Base-by-base conservation (phyloP, 805 yeast species). In the Candida germanica region DNA sequence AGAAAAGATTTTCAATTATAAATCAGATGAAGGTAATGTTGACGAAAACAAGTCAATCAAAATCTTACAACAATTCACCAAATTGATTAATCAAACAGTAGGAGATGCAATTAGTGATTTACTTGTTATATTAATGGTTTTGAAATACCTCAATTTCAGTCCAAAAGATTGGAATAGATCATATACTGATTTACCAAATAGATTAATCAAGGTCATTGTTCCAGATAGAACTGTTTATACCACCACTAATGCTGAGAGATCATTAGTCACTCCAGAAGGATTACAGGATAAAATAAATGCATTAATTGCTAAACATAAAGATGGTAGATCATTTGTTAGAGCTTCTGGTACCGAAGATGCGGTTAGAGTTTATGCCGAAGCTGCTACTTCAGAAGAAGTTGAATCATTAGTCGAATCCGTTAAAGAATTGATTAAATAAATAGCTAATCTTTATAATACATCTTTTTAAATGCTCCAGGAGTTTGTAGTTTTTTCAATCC, bases 301-400 rank as follows among this genome's bases (percentile, higher is more conserved):
- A 3, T 54, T 74, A 19, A 91, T 91, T 13, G 53, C 62, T 7
- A 61, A 75, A 47, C 79, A 69, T 44, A 48, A 63, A 0, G 53
- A 61, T 12, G 97, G 91, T 2, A 75, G 98, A 53, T 81, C 95
- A 2, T 93, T 93, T 60, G 98, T 91, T 3, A 77, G 98, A 49
- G 98, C 98, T 7, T 83, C 95, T 42, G 98, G 98, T 10, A 93
- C 98, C 1, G 98, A 93, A 58, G 94, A 93, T 58, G 98, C 96
- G 0, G 97, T 93, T 1, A 77, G 98, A 49, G 87, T 93, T 5
- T 93, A 93, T 49, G 93, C 96, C 1, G 98, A 93, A 59, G 95
- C 96, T 0, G 69, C 65, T 2, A 72, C 64, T 13, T 34, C 44
- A 26, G 64, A 51, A 29, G 34, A 60, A 26, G 62, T 61, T 5